These are phyloP conservation scores for Colletotrichum chlorophyti DNA, from an alignment of 2,329 filamentous ascomycete genomes.

Conservation along the genomic window DNA sequence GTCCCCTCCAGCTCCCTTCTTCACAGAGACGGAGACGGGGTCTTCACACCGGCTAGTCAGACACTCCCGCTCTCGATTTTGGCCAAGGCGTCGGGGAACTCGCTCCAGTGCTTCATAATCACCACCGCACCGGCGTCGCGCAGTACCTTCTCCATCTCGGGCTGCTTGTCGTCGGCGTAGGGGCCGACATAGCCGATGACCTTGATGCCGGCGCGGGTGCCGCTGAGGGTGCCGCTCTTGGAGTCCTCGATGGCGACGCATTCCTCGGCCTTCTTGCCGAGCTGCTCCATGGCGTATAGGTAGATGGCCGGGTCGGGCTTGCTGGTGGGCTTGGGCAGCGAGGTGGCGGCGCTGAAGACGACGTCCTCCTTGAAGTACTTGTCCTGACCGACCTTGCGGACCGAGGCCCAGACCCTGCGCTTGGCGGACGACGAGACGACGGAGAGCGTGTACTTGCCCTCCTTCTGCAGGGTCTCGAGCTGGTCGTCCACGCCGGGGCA, in stretches of 20 bases:
- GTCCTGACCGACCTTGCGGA: conserved; percentile 80
- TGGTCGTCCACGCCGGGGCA: conserved; percentile 73
- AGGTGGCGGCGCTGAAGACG: conserved; percentile 84
- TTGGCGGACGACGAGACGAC: conserved; percentile 85
- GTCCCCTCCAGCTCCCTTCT: too few relatives aligned
- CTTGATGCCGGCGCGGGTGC: conserved; percentile 77
- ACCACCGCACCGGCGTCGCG: conserved; percentile 66
- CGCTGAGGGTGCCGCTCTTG: conserved; percentile 81
- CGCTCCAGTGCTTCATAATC: conserved; percentile 66
- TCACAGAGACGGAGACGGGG: conserved; percentile 23
- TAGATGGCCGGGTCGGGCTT: conserved; percentile 95
- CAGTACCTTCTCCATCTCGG: conserved; percentile 70
- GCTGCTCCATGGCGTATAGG: conserved; percentile 74
- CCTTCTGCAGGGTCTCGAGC: conserved; percentile 67
- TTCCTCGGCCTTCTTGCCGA: conserved; percentile 75
- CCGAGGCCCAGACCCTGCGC: conserved; percentile 76
- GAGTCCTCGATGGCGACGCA: conserved; percentile 87
- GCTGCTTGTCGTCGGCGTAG: conserved; percentile 67
- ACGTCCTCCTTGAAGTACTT: conserved; percentile 79
- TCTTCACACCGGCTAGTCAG: conserved; percentile 27
- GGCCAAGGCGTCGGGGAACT: conserved; percentile 56
- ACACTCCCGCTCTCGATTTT: conserved; percentile 43
- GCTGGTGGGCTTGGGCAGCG: conserved; percentile 78
- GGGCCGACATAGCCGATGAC: conserved; percentile 87
- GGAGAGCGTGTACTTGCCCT: conserved; percentile 73